These are phyloP conservation scores for Globisporangium abappressorium DNA, from an alignment of 352 stramenopile genomes.

Conservation along the genomic window DNA sequence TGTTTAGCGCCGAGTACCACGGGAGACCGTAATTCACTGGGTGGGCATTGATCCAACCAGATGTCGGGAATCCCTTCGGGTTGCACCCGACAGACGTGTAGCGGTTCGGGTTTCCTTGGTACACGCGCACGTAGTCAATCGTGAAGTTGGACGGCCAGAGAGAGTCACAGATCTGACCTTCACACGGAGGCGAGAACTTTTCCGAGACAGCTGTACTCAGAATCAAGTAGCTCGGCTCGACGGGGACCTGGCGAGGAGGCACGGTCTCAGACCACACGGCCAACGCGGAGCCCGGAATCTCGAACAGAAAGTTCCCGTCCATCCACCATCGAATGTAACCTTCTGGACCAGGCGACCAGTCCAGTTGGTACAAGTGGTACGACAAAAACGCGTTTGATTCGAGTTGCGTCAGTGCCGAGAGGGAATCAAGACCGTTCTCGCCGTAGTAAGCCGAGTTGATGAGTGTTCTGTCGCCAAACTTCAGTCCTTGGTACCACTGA, in stretches of 20 bases:
- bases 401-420: constrained; percentile 93
- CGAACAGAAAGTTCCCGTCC: constrained; percentile 93
- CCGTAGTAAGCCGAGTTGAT: constrained; percentile 97
- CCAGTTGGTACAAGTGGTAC: constrained; percentile 93
- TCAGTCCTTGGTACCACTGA: constrained; percentile 90
- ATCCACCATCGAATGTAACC: constrained; percentile 94
- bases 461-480: constrained; percentile 80
- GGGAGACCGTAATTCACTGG: constrained; percentile 79
- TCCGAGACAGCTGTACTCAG: constrained; percentile 97
- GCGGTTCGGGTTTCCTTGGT: constrained; percentile 89
- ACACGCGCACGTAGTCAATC: constrained; percentile 95
- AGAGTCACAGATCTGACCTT: constrained; percentile 92
- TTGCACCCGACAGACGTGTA: constrained; percentile 94
- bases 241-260: constrained; percentile 86
- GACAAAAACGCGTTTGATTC: constrained; percentile 89
- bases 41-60: constrained; percentile 90
- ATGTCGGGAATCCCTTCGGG: constrained; percentile 87
- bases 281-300: constrained; percentile 86
- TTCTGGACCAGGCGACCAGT: constrained; percentile 92
- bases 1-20: constrained; percentile 72
- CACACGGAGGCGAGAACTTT: constrained; percentile 92
- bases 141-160: constrained; percentile 90
- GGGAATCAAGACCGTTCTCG: constrained; percentile 91
- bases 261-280: constrained; percentile 71
- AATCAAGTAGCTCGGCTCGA: constrained; percentile 97